Evolutionary conservation across 352 stramenopile genomes (phyloP).

Genomic region (Elongisporangium senticosum): DNA sequence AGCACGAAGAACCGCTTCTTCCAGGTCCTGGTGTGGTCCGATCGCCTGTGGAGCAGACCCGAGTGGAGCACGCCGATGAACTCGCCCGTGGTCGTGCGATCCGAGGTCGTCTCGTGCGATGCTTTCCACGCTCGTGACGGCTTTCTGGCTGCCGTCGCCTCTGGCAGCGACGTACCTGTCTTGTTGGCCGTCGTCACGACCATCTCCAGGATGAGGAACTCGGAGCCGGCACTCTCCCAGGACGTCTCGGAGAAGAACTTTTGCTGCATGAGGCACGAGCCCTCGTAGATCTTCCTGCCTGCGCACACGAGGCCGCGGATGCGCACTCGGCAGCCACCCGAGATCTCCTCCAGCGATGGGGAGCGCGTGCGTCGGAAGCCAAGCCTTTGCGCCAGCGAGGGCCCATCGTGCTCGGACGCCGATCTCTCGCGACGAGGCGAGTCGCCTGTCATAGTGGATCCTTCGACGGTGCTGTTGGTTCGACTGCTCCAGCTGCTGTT

Average conservation of each 20-base stretch:
- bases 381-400: constrained; percentile 9
- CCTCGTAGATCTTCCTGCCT: constrained; percentile 21
- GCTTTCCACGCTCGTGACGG: background rate
- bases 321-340: constrained; percentile 21
- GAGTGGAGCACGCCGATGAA: constrained; percentile 31
- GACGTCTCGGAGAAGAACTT: constrained; percentile 12
- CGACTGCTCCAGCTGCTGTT: constrained; percentile 5
- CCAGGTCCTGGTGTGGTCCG: constrained; percentile 30
- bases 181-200: constrained; percentile 17
- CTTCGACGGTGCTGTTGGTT: background rate
- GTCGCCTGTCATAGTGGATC: background rate
- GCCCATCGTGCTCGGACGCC: background rate
- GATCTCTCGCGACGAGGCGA: background rate
- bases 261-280: constrained; percentile 23
- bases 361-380: constrained; percentile 8
- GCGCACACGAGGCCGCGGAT: constrained; percentile 21
- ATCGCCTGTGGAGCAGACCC: constrained; percentile 20
- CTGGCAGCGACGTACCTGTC: constrained; percentile 8
- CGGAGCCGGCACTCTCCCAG: background rate
- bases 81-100: constrained; percentile 32
- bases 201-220: constrained; percentile 21
- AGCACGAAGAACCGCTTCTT: constrained; percentile 42
- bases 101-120: constrained; percentile 10
- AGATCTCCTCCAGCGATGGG: constrained; percentile 23
- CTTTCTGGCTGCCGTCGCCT: constrained; percentile 1